These are phyloP conservation scores for Scleroderma citrinum DNA, from an alignment of 768 basidiomycete genomes.

Conservation along the genomic window DNA sequence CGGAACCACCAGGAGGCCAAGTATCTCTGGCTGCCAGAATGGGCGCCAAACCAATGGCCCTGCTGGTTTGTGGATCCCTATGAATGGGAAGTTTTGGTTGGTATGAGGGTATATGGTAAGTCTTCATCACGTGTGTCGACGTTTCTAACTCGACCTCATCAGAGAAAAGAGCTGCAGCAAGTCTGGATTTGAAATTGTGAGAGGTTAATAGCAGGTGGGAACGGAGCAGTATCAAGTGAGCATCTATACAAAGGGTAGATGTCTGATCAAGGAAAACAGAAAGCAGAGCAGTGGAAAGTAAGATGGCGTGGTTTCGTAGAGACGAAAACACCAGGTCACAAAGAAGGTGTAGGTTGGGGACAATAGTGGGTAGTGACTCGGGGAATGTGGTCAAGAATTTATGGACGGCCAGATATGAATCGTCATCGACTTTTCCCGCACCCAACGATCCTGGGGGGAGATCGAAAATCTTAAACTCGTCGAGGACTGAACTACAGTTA, in stretches of 20 bases:
- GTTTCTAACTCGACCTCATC: slow-evolving; percentile 51
- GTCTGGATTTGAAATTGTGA: slow-evolving; percentile 64
- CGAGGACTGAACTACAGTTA: slow-evolving; percentile 32
- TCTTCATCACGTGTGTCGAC: slow-evolving; percentile 19
- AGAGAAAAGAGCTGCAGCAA: slow-evolving; percentile 71
- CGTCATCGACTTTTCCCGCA: slow-evolving; percentile 16
- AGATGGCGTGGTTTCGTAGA: slow-evolving; percentile 54
- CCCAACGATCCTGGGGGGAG: slow-evolving; percentile 52
- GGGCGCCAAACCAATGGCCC: slow-evolving; percentile 65
- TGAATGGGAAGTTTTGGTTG: slow-evolving; percentile 17
- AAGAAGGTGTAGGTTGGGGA: slow-evolving; percentile 59
- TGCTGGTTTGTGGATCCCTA: slow-evolving; percentile 13
- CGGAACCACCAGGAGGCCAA: slow-evolving; percentile 86
- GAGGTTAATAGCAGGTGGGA: slow-evolving; percentile 73
- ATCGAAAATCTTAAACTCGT: slow-evolving; percentile 54
- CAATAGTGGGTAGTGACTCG: slow-evolving; percentile 47
- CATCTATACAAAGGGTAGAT: slow-evolving; percentile 59
- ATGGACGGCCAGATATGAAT: slow-evolving; percentile 28
- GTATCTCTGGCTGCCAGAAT: slow-evolving; percentile 64
- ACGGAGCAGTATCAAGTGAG: slow-evolving; percentile 63
- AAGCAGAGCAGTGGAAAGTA: slow-evolving; percentile 63
- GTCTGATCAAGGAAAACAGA: slow-evolving; percentile 57
- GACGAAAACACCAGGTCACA: slow-evolving; percentile 57
- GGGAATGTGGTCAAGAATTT: slow-evolving; percentile 59
- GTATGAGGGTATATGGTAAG: slow-evolving; percentile 19